Percentiles rank a stretch among this genome's conserved stretches.
These are phyloP conservation scores for Rhynchospora pubera DNA, from an alignment of 176 grass and related monocot species.

Conservation along the genomic window DNA sequence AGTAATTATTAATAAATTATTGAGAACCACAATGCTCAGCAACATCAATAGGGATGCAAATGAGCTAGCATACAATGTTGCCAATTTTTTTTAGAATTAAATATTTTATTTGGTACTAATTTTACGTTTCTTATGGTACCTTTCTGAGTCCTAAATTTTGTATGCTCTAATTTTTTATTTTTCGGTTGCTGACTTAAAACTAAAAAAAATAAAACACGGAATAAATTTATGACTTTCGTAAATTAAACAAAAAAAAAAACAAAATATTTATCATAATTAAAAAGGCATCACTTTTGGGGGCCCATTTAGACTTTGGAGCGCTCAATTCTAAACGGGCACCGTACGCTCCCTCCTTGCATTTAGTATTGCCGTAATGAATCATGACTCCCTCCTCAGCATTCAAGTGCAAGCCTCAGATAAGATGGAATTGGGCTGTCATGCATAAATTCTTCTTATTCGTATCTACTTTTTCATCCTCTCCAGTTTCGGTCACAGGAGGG, in stretches of 20 bases:
- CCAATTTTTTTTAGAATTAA: no score
- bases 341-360: neutral
- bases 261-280: neutral
- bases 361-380: slow-evolving; percentile 1
- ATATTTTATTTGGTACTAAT: no score
- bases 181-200: no score
- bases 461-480: neutral
- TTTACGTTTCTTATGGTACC: no score
- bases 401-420: slow-evolving; percentile 20
- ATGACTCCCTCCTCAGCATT: neutral
- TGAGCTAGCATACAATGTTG: no score
- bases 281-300: slow-evolving; percentile 9
- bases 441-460: slow-evolving; percentile 17
- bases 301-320: neutral
- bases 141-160: no score
- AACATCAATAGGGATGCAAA: no score
- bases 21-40: no score
- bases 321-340: neutral
- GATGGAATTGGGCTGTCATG: slow-evolving; percentile 13
- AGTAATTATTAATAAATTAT: no score
- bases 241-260: neutral
- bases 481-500: neutral
- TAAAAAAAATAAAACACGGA: neutral
- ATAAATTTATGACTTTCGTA: neutral
- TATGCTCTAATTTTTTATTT: no score